Evolutionary conservation across 2,329 filamentous ascomycete species (phyloP).

Genomic region (Pseudocercospora pini-densiflorae): DNA sequence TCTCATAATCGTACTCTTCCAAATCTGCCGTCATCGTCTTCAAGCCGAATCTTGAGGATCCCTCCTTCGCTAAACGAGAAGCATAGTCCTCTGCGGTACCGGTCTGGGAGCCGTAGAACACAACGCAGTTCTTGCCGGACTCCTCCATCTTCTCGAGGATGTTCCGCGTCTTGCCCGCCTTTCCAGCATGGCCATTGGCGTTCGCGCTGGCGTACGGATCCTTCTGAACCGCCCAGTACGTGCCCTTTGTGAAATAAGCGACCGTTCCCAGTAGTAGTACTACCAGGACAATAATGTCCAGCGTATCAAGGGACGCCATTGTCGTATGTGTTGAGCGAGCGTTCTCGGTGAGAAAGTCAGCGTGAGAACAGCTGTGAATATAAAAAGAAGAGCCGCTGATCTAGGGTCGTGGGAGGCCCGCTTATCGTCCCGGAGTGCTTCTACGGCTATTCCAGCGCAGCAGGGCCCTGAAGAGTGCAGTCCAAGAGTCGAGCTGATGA

Average conservation of each 20-base stretch:
- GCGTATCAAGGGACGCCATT: constrained; percentile 95
- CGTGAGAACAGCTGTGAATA: constrained; percentile 11
- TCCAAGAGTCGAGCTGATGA: not conserved
- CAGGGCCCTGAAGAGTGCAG: constrained; percentile 1
- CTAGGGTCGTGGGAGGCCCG: not conserved
- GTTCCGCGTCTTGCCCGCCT: constrained; percentile 84
- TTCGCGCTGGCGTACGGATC: constrained; percentile 84
- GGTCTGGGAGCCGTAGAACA: constrained; percentile 98
- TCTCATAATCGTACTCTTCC: constrained; percentile 97
- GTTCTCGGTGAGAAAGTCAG: not conserved
- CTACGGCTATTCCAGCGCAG: constrained; percentile 1
- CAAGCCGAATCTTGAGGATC: constrained; percentile 91
- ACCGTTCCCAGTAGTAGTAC: constrained; percentile 83
- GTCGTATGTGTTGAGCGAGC: constrained; percentile 31
- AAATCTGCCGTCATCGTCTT: constrained; percentile 99
- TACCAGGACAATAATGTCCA: constrained; percentile 91
- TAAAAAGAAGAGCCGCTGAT: constrained; percentile 2
- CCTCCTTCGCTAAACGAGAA: constrained; percentile 93
- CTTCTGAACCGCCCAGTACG: constrained; percentile 85
- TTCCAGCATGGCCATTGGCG: constrained; percentile 67
- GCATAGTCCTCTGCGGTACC: constrained; percentile 99
- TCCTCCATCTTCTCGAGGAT: constrained; percentile 97
- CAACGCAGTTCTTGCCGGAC: constrained; percentile 92
- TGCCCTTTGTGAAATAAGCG: constrained; percentile 98
- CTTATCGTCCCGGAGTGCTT: not conserved